Base-by-base conservation (phyloP, 1,284 basidiomycete species). In the Amylostereum areolatum region DNA sequence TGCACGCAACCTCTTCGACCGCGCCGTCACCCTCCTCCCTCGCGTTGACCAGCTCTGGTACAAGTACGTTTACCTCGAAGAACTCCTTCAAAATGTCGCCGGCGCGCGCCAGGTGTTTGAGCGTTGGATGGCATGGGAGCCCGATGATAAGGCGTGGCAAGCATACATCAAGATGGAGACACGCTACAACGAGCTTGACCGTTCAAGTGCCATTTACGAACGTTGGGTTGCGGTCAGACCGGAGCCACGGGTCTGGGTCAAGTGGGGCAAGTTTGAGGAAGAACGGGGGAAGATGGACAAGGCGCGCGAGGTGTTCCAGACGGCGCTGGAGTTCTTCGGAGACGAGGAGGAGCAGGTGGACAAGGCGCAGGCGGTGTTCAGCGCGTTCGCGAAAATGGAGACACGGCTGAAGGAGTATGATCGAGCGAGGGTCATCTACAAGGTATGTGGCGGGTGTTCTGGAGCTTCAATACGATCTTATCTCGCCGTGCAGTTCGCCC, bases 51-150 rank as follows among this genome's bases (percentile, higher is more conserved):
- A 92, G 62, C 74, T 96, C 3, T 97, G 95, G 96, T 97, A 97
- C 79, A 97, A 97, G 69, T 99, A 97, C 56, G 96, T 99, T 48
- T 97, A 97, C 70, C 81, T 99, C 48, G 96, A 99, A 66, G 96
- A 99, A 67, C 80, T 99, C 3, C 79, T 99, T 10, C 90, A 96
- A 61, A 99, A 99, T 63, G 84, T 99, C 34, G 81, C 92, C 1
- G 96, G 96, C 30, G 94, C 95, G 1, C 84, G 96, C 8, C 95
- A 98, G 65, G 91, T 99, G 50, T 99, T 99, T 61, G 97, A 99
- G 68, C 80, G 96, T 43, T 99, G 96, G 96, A 97, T 99, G 93
- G 80, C 89, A 56, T 99, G 97, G 97, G 94, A 99, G 66, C 97
- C 97, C 0, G 93, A 98, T 62, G 97, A 99, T 79, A 98, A 97